Evolutionary conservation across 2,329 filamentous ascomycete species (phyloP).

Genomic region (Knufia fluminis): DNA sequence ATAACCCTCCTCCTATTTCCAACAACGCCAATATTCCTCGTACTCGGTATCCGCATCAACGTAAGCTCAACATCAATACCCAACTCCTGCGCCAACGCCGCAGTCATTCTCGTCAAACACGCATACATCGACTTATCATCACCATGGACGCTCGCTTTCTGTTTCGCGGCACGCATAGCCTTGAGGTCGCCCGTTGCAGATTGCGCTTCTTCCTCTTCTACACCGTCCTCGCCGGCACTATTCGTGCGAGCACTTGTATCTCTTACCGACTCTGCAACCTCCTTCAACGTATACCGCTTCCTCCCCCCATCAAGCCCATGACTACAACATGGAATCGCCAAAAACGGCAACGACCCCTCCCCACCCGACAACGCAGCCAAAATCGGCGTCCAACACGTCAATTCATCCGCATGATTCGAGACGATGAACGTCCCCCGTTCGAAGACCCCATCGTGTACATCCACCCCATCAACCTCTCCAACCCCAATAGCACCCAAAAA

Average conservation of each 20-base stretch:
- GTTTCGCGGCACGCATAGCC: conserved; percentile 30
- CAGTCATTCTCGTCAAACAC: conserved; percentile 70
- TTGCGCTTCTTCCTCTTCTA: conserved; percentile 21
- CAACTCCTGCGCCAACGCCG: conserved; percentile 58
- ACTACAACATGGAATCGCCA: conserved; percentile 92
- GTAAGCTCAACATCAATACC: conserved; percentile 73
- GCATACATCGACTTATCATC: conserved; percentile 63
- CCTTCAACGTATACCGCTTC: conserved; percentile 48
- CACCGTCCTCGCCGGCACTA: conserved; percentile 15
- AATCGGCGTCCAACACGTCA: conserved; percentile 91
- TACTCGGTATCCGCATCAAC: conserved; percentile 83
- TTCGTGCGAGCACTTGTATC: too few relatives aligned
- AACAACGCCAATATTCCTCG: conserved; percentile 72
- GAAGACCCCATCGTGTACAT: conserved; percentile 52
- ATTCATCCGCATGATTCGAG: conserved; percentile 92
- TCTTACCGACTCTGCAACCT: conserved; percentile 10
- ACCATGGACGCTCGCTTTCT: conserved; percentile 26
- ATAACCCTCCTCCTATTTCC: conserved; percentile 44
- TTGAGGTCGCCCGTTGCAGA: conserved; percentile 33
- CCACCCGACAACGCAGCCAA: conserved; percentile 55
- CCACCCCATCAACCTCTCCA: not conserved
- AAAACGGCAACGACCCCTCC: conserved; percentile 63
- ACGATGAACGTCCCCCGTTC: conserved; percentile 74
- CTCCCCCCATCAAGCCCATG: conserved; percentile 68
- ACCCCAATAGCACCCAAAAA: conserved; percentile 28